Conservation (phyloP, 140 eudicot species). For the Senecio squalidus region DNA sequence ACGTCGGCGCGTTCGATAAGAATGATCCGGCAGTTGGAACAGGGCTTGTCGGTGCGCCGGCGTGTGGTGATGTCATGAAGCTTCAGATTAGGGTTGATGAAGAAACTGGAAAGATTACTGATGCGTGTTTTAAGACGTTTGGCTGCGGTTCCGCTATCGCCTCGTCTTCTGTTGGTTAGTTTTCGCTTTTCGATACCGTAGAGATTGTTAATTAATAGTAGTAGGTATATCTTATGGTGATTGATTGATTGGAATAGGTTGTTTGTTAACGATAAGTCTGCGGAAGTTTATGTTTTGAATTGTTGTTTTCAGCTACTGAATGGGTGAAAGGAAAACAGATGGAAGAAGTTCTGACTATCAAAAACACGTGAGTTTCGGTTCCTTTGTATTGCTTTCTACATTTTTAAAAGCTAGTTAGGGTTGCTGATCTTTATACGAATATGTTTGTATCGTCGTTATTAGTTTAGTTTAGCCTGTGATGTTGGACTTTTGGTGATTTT, state of each 20-base stretch:
- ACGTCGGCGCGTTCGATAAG: constrained; percentile 94
- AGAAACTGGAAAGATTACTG: constrained; percentile 62
- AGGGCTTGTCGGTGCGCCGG: constrained; percentile 96
- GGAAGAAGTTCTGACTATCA: constrained; percentile 81
- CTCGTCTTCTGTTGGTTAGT: constrained; percentile 87
- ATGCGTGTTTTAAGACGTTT: constrained; percentile 86
- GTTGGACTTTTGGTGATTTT: too few species aligned
- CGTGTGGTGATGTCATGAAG: constrained; percentile 98
- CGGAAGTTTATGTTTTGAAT: background rate
- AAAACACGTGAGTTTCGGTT: constrained; percentile 73
- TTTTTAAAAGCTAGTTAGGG: background rate
- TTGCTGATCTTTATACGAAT: background rate
- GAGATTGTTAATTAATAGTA: too few species aligned
- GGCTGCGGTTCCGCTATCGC: constrained; percentile 99
- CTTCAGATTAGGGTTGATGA: constrained; percentile 84
- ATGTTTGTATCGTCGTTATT: too few species aligned
- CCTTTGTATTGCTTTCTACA: background rate
- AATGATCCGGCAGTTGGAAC: constrained; percentile 85
- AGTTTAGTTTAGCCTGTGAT: background rate
- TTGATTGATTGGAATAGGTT: background rate
- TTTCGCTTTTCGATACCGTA: background rate
- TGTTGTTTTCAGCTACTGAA: constrained; percentile 74
- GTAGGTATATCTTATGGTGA: background rate
- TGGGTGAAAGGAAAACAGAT: constrained; percentile 95
- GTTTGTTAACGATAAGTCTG: background rate